Percentiles rank a stretch among this genome's conserved stretches.
These are phyloP conservation scores for Centaurea solstitialis DNA, from an alignment of 129 eudicot genomes.

Conservation along the genomic window DNA sequence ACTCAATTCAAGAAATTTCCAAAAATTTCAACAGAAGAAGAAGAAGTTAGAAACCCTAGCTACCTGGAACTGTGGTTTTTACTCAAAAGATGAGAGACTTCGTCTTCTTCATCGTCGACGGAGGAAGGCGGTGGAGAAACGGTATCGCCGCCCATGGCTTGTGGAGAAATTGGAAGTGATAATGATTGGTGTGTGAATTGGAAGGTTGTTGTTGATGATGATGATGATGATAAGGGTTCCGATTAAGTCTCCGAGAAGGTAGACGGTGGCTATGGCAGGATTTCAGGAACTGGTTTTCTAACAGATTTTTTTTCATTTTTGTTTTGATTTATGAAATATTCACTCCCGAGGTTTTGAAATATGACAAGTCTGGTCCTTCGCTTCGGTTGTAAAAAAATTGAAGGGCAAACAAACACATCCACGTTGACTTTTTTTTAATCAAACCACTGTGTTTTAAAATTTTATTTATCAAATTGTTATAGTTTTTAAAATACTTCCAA, in stretches of 20 bases:
- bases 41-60: not conserved
- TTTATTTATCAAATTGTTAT: too few species aligned
- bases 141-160: conserved; percentile 57
- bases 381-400: too few species aligned
- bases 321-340: not conserved
- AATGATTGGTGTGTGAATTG: not conserved
- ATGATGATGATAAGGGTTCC: conserved; percentile 5
- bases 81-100: conserved; percentile 15
- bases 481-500: too few species aligned
- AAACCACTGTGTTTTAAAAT: too few species aligned
- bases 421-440: too few species aligned
- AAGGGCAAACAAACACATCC: too few species aligned
- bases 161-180: not conserved
- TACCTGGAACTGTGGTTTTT: conserved; percentile 34
- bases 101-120: conserved; percentile 25
- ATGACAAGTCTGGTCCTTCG: not conserved
- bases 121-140: conserved; percentile 11
- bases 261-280: conserved; percentile 13
- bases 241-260: conserved; percentile 4
- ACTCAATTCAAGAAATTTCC: not conserved
- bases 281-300: not conserved
- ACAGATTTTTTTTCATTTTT: not conserved
- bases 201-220: not conserved
- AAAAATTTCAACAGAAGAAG: not conserved
- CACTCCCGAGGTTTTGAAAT: not conserved